These are phyloP conservation scores for Cochlearia excelsa DNA, from an alignment of 345 rosid genomes.

Conservation along the genomic window DNA sequence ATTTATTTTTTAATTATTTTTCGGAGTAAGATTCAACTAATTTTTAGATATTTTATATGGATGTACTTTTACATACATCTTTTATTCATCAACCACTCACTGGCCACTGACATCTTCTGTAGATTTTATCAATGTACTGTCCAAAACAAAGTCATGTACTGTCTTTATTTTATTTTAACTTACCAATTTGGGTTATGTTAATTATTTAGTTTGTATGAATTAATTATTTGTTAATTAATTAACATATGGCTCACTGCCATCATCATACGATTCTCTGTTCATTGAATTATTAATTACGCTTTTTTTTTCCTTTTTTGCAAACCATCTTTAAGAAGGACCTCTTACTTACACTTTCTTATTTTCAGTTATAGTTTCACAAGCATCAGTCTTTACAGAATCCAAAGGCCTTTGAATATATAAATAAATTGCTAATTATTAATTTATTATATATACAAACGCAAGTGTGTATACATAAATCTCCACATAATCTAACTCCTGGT, in stretches of 20 bases:
- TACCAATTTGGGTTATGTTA: slow-evolving; percentile 7
- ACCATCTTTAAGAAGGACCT: slow-evolving; percentile 21
- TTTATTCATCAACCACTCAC: slow-evolving; percentile 28
- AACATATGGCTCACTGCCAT: slow-evolving; percentile 13
- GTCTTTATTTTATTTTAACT: not conserved
- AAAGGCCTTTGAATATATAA: not conserved
- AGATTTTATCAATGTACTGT: slow-evolving; percentile 12
- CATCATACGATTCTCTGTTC: slow-evolving; percentile 23
- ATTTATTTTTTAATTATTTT: not conserved
- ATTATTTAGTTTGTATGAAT: slow-evolving; percentile 4
- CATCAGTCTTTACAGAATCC: slow-evolving; percentile 23
- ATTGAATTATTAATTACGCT: slow-evolving; percentile 18
- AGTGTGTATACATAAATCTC: slow-evolving; percentile 10
- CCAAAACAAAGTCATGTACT: slow-evolving; percentile 1
- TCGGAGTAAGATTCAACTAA: not conserved
- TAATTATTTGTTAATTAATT: slow-evolving; percentile 18
- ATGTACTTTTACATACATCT: slow-evolving; percentile 11
- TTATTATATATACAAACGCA: not conserved
- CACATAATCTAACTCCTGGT: slow-evolving; percentile 25
- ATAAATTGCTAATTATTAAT: not conserved
- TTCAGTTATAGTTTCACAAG: slow-evolving; percentile 23
- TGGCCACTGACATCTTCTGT: slow-evolving; percentile 25
- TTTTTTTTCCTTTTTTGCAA: slow-evolving; percentile 2
- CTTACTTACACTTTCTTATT: slow-evolving; percentile 7
- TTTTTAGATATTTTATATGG: not conserved